These are phyloP conservation scores for Xylariales sp. DNA, from an alignment of 2,329 filamentous ascomycete genomes.

Conservation along the genomic window DNA sequence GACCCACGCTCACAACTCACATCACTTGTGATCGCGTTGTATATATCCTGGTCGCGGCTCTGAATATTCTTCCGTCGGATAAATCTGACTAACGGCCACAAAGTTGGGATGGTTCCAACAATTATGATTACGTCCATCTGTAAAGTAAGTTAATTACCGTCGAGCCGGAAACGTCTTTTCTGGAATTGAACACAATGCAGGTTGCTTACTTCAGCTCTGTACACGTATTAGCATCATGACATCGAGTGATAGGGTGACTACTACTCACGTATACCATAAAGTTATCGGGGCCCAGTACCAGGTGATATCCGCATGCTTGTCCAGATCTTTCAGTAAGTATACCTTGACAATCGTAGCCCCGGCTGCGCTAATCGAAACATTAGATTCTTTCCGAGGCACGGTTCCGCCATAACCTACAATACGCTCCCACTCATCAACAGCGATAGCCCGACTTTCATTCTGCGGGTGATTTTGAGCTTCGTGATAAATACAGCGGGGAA, in stretches of 20 bases:
- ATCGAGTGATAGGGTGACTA: no score
- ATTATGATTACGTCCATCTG: slow-evolving; percentile 36
- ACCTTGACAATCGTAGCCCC: slow-evolving; percentile 28
- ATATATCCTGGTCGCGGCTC: not conserved
- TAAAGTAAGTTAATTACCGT: slow-evolving; percentile 2
- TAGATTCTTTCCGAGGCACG: slow-evolving; percentile 1
- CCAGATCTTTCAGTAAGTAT: slow-evolving; percentile 18
- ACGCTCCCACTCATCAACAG: slow-evolving; percentile 29
- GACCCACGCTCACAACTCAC: slow-evolving; percentile 3
- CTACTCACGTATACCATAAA: slow-evolving; percentile 32
- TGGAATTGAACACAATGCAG: not conserved
- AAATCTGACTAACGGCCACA: slow-evolving; percentile 26
- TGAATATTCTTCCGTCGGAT: slow-evolving; percentile 6
- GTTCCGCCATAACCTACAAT: slow-evolving; percentile 20
- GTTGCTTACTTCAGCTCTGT: slow-evolving; percentile 27
- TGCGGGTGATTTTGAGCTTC: slow-evolving; percentile 24
- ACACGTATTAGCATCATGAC: slow-evolving; percentile 1
- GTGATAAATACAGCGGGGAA: slow-evolving; percentile 28
- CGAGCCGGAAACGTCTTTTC: not conserved
- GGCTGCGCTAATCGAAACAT: slow-evolving; percentile 19
- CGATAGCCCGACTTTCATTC: slow-evolving; percentile 26
- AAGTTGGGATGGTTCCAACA: slow-evolving; percentile 26
- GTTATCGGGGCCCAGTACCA: slow-evolving; percentile 29
- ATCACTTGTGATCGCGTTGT: slow-evolving; percentile 9
- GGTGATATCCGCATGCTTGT: slow-evolving; percentile 16